phyloP scores from a whole-genome alignment of 2,329 filamentous ascomycete species.

The Pseudogymnoascus sp. region DNA sequence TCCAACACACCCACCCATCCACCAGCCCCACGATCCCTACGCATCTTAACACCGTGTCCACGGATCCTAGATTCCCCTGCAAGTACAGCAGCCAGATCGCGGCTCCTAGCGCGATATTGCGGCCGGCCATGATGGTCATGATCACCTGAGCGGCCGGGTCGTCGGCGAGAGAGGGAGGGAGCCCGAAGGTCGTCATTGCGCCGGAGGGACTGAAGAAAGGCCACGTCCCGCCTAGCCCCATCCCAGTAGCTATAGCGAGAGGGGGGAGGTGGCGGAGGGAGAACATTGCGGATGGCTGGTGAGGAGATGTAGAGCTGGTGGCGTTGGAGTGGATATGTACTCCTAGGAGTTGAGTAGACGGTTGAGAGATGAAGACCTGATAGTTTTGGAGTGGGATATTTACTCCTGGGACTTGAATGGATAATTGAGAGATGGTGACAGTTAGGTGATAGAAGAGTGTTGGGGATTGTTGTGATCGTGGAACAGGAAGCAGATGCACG shows the following conservation, averaged over 20 bases:
- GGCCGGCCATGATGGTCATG: slow-evolving; percentile 11
- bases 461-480: not conserved
- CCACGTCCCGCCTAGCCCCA: not conserved
- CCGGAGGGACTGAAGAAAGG: not conserved
- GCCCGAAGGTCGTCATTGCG: slow-evolving; percentile 15
- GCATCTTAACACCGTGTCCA: slow-evolving; percentile 13
- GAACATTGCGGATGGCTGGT: not conserved
- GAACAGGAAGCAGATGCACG: not conserved
- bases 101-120: slow-evolving; percentile 13
- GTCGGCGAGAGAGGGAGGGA: slow-evolving; percentile 11
- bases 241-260: not conserved
- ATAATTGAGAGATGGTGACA: not conserved
- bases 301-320: not conserved
- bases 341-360: not conserved
- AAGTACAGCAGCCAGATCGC: slow-evolving; percentile 14
- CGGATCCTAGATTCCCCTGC: slow-evolving; percentile 10
- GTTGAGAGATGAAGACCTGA: no score
- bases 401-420: no score
- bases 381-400: no score
- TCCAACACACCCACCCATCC: slow-evolving; percentile 16
- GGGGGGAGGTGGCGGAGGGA: not conserved
- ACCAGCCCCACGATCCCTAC: slow-evolving; percentile 13
- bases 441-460: not conserved
- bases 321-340: not conserved
- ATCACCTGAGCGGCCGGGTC: slow-evolving; percentile 11